Conservation (phyloP, 805 yeast species). For the Lipomyces sp. region DNA sequence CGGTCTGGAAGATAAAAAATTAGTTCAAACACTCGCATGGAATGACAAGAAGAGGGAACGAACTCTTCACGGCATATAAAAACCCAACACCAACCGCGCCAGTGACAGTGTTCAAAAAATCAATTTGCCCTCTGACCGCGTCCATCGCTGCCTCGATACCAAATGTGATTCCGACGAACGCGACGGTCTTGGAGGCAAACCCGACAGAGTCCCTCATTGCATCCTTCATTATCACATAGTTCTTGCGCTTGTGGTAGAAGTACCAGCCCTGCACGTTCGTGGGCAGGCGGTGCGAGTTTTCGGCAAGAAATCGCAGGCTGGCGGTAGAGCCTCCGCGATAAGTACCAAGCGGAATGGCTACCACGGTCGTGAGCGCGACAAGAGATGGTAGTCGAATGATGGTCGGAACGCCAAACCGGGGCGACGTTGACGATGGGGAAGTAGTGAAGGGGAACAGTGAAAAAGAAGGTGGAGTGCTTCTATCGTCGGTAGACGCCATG, state of each 20-base stretch:
- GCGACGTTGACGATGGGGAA: neutral
- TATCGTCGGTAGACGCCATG: too few species aligned
- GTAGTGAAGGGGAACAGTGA: neutral
- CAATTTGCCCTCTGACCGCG: constrained; percentile 49
- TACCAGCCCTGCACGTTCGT: constrained; percentile 80
- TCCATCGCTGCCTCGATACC: constrained; percentile 64
- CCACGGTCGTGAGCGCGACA: constrained; percentile 14
- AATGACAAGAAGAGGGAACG: constrained; percentile 29
- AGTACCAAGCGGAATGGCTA: constrained; percentile 46
- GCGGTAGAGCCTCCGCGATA: constrained; percentile 55
- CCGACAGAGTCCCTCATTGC: constrained; percentile 41
- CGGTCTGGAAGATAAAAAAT: constrained; percentile 6
- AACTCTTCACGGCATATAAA: constrained; percentile 47
- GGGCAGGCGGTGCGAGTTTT: constrained; percentile 80
- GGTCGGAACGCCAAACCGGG: constrained; percentile 13
- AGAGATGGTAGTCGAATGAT: constrained; percentile 14
- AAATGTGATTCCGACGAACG: constrained; percentile 34
- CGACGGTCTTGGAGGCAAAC: constrained; percentile 4
- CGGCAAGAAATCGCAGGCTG: constrained; percentile 63
- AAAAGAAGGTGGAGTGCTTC: neutral
- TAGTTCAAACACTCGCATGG: neutral
- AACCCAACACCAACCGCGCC: constrained; percentile 55
- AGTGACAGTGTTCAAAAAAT: constrained; percentile 59
- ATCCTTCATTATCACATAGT: constrained; percentile 62
- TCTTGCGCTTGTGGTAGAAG: constrained; percentile 78